These are phyloP conservation scores for Diaporthe helianthi DNA, from an alignment of 2,329 filamentous ascomycete genomes.

Conservation along the genomic window DNA sequence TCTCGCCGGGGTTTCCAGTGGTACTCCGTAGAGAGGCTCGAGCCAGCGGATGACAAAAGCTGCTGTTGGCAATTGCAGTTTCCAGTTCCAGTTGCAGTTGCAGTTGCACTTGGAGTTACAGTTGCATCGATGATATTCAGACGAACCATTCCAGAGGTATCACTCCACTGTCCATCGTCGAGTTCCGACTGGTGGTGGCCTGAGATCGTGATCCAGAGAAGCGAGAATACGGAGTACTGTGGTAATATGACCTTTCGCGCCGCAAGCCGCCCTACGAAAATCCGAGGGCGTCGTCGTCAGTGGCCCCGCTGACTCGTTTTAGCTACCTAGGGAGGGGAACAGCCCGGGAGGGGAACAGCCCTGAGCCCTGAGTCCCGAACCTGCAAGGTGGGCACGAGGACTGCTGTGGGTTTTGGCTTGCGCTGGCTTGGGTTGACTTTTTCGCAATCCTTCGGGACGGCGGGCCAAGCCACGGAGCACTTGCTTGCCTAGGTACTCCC, in stretches of 20 bases:
- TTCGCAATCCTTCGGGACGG: slow-evolving; percentile 2
- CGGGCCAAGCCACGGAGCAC: slow-evolving; percentile 21
- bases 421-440: slow-evolving; percentile 20
- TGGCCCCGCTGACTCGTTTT: slow-evolving; percentile 13
- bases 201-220: background rate
- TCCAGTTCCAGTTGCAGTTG: too few species aligned
- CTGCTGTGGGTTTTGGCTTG: slow-evolving; percentile 22
- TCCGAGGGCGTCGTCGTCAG: slow-evolving; percentile 4
- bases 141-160: slow-evolving; percentile 2
- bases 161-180: background rate
- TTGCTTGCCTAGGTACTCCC: too few species aligned
- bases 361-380: slow-evolving; percentile 17
- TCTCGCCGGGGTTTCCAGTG: slow-evolving; percentile 10
- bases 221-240: background rate
- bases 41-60: slow-evolving; percentile 9
- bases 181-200: background rate
- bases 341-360: slow-evolving; percentile 9
- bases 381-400: background rate
- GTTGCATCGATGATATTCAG: background rate
- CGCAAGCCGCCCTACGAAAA: slow-evolving; percentile 11
- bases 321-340: slow-evolving; percentile 15
- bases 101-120: too few species aligned
- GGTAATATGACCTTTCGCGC: background rate
- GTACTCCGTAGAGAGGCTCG: background rate
- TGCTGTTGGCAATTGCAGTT: too few species aligned